Base-by-base conservation (phyloP, 345 rosid species). In the Hibiscus mutabilis region DNA sequence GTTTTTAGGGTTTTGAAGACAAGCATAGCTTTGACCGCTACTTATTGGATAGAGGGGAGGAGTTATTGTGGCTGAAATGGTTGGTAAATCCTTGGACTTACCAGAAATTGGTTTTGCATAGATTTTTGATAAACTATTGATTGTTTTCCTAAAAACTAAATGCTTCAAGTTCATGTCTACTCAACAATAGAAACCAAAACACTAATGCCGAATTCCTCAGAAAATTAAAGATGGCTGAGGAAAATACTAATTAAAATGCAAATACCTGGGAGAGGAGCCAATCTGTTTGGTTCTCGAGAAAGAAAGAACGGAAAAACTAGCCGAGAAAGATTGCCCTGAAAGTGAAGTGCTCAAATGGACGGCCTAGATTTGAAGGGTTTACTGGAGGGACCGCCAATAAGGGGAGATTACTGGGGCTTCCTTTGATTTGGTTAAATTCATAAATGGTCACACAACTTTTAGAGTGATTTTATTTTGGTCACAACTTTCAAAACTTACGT, bases 81-180 rank as follows among this genome's bases (percentile, higher is more conserved):
- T 66, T 18, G 80, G 81, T 37, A 78, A 73, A 70, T 66, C 19
- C 71, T 80, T 55, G 68, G 53, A 53, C 35, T 49, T 68, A 66
- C 16, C 2, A 22, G 82, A 74, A 4, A 79, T 46, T 4, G 52
- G 53, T 14, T 61, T 69, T 52, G 76, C 74, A 68, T 76, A 77
- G 22, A 81, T 47, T 35, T 73, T 80, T 58, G 80, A 80, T 59
- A 86, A 22, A 22, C 71, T 79, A 33, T 74, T 71, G 27, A 83
- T 66, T 8, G 84, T 35, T 81, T 76, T 75, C 64, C 83, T 71
- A 55, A 82, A 81, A 0, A 83, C 70, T 19, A 83, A 72, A 58
- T 53, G 81, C 83, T 81, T 87, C 81, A 82, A 80, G 75, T 73
- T 84, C 83, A 80, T 80, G n/a, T 22, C n/a, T 18, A 35, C 24